Base-by-base conservation (phyloP, 441 rosid genomes). In the Manihot esculenta region DNA sequence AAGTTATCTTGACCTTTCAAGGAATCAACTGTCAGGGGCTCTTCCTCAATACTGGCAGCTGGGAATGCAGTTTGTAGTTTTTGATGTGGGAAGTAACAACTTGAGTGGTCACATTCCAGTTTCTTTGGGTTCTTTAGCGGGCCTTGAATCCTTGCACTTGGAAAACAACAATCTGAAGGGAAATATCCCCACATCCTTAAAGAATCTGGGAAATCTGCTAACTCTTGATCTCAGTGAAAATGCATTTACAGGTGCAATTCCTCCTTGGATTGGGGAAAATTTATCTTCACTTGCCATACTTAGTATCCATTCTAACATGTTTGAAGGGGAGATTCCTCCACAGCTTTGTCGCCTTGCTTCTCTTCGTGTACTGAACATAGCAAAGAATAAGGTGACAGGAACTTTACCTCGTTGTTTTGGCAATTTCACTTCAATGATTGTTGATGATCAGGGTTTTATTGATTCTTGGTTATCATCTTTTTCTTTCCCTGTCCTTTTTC, bases 161-260 rank as follows among this genome's bases (percentile, higher is more conserved):
- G 35, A 74, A 17, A 44, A 50, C 42, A 74, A 79, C 10, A 41
- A 12, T 5, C 66, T 77, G 13, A 15, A 66, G 0, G 78, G 79
- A 8, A 26, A 53, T 15, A 20, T 82, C 53, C 77, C 78, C 1
- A 15, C 70, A 1, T 3, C 72, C 11, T 48, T 48, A 48, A 48
- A 0, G 6, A 48, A 48, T 8, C 23, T 77, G 57, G 35, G 20
- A 13, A 12, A 53, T 7, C 5, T 70, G 17, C 0, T 3, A 5
- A 59, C 60, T 13, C 62, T 79, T 4, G 72, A 79, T 42, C 72
- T 74, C 10, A 73, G 77, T 1, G 68, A 68, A 15, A 79, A 79
- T 70, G 38, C 64, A 1, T 58, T 82, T 14, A 42, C 59, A 0
- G 80, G 74, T 26, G 49, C 10, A 0, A 57, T 79, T 41, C 76